phyloP scores from a whole-genome alignment of 2,329 filamentous ascomycete species.

The Hypoxylon rubiginosum region DNA sequence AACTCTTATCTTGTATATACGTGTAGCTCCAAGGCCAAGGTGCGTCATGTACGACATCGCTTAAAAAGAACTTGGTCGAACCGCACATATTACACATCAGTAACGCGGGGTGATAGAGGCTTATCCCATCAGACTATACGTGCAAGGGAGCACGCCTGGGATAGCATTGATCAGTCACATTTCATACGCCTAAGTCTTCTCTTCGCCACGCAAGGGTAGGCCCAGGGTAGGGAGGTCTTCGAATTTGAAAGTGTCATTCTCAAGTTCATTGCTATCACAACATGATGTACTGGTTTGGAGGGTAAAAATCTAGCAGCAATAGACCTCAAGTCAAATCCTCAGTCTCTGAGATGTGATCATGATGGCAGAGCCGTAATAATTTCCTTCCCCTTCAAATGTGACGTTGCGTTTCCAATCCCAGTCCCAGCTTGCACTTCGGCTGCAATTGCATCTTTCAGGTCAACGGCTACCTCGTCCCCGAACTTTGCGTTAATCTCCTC shows the following conservation, averaged over 20 bases:
- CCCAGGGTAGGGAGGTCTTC: no score
- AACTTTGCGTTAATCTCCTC: slow-evolving; percentile 52
- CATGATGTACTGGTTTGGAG: neutral
- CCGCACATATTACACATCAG: no score
- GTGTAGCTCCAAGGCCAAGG: neutral
- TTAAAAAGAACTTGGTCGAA: neutral
- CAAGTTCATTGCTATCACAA: neutral
- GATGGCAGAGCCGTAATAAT: neutral
- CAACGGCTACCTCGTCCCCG: slow-evolving; percentile 47
- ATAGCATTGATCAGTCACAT: neutral
- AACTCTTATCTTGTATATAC: neutral
- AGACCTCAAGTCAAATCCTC: neutral
- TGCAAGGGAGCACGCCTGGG: no score
- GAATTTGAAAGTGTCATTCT: neutral
- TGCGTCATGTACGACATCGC: neutral
- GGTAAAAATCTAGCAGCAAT: neutral
- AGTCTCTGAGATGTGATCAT: neutral
- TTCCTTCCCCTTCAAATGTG: neutral
- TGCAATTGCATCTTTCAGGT: slow-evolving; percentile 42
- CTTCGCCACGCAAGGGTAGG: neutral
- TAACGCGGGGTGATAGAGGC: no score
- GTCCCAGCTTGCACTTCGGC: slow-evolving; percentile 25
- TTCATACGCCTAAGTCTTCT: neutral
- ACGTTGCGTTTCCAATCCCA: neutral
- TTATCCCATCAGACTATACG: no score